phyloP scores from a whole-genome alignment of 1,284 basidiomycete species.

The Leccinum glutinopallens region DNA sequence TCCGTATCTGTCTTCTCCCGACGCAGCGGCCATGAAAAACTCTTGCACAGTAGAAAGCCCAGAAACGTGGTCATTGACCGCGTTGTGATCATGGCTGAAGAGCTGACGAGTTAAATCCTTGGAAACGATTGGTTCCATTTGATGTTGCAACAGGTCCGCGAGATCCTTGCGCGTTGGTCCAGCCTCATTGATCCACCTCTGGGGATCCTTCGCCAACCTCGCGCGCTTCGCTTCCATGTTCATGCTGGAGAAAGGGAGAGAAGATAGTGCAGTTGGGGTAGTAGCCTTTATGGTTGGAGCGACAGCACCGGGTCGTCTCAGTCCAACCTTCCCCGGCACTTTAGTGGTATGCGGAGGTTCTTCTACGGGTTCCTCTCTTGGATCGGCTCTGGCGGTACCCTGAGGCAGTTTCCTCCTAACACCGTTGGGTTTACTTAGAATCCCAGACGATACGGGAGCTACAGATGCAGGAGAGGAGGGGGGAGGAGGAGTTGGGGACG shows the following conservation, averaged over 20 bases:
- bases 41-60: conserved; percentile 78
- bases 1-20: conserved; percentile 62
- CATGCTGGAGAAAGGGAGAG: conserved; percentile 66
- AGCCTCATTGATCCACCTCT: conserved; percentile 82
- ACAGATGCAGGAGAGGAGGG: conserved; percentile 41
- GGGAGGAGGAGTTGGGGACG: conserved; percentile 32
- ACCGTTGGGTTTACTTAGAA: conserved; percentile 53
- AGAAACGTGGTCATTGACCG: conserved; percentile 89
- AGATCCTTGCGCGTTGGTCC: conserved; percentile 86
- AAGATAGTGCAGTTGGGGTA: conserved; percentile 33
- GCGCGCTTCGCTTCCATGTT: conserved; percentile 74
- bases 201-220: conserved; percentile 79
- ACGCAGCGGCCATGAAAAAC: conserved; percentile 64
- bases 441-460: conserved; percentile 34
- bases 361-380: conserved; percentile 55
- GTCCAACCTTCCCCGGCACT: conserved; percentile 45
- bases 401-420: conserved; percentile 75
- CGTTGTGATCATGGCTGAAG: conserved; percentile 96
- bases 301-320: conserved; percentile 52
- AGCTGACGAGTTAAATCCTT: conserved; percentile 78
- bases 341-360: conserved; percentile 48
- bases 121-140: conserved; percentile 87
- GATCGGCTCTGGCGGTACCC: conserved; percentile 61
- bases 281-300: conserved; percentile 38
- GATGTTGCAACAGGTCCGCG: conserved; percentile 82